phyloP scores from a whole-genome alignment of 1,139 yeast genomes.

The Candida pseudoviswanathii region DNA sequence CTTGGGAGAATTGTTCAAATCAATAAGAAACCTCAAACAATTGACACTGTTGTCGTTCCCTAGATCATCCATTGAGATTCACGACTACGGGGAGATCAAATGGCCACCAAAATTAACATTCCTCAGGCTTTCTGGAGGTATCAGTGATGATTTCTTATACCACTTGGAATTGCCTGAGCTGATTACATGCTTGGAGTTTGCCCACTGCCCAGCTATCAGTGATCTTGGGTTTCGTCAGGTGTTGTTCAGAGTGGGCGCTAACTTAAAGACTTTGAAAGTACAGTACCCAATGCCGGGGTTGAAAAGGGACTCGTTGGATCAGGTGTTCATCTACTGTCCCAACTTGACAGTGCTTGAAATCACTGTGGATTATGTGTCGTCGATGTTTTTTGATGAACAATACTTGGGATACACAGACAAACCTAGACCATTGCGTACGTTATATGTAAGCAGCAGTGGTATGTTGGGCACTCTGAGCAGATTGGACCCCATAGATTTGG shows the following conservation, averaged over 20 bases:
- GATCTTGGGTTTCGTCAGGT: slow-evolving; percentile 64
- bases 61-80: slow-evolving; percentile 79
- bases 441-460: slow-evolving; percentile 84
- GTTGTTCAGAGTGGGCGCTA: slow-evolving; percentile 63
- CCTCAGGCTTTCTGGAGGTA: slow-evolving; percentile 84
- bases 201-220: slow-evolving; percentile 81
- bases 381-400: slow-evolving; percentile 63
- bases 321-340: slow-evolving; percentile 75
- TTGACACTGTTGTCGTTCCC: slow-evolving; percentile 85
- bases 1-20: slow-evolving; percentile 71
- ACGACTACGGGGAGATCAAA: slow-evolving; percentile 49
- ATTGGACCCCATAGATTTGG: slow-evolving; percentile 84
- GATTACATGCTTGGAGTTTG: slow-evolving; percentile 71
- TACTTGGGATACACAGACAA: slow-evolving; percentile 40
- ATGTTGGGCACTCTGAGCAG: slow-evolving; percentile 82
- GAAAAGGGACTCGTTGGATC: slow-evolving; percentile 68
- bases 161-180: slow-evolving; percentile 70
- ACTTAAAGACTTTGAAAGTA: slow-evolving; percentile 62
- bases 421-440: slow-evolving; percentile 60
- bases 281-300: slow-evolving; percentile 90
- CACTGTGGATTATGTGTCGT: slow-evolving; percentile 81
- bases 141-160: slow-evolving; percentile 74
- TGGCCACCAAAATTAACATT: slow-evolving; percentile 84
- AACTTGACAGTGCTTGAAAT: slow-evolving; percentile 61
- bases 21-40: slow-evolving; percentile 62